Base-by-base conservation (phyloP, 768 basidiomycete genomes). In the Lentinula edodes region DNA sequence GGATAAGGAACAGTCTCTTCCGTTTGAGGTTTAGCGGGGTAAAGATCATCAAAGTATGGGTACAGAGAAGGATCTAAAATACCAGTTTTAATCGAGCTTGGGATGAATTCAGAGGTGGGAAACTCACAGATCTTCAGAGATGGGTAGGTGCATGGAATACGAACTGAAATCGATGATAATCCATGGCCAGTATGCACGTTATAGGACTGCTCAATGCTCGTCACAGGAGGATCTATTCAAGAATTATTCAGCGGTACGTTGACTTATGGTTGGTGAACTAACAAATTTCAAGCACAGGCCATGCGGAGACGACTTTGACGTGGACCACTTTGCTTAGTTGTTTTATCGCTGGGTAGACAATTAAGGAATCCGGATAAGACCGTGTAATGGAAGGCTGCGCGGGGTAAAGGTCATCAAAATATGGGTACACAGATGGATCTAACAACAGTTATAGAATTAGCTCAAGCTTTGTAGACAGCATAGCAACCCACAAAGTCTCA, bases 371-470 rank as follows among this genome's bases (percentile, higher is more conserved):
- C 16, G 58, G 46, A 20, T 48, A 23, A 20, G 12, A 48, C 20
- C 8, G 9, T 3, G 23, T 12, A n/a, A 5, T 23, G 4, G 46
- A 48, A 36, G 57, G 57, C 32, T 32, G 52, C 1, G 63, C 63
- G 3, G 75, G 76, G 51, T 78, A 75, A 45, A 75, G 64, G n/a
- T 52, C 35, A 34, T 74, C 70, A 53, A 75, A 73, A 63, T 68
- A 58, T 61, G 68, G 71, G 62, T 74, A 75, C 6, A 68, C 65
- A 45, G 69, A 55, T 23, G 69, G 69, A 64, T 72, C 72, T 73
- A 28, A 16, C 3, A 39, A 52, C 2, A 13, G 6, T 6, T 18
- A 0, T n/a, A 6, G 6, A 35, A 15, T 34, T 36, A 52, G 28
- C 46, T 23, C 46, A 48, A 20, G n/a, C 46, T 48, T 48, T 48